phyloP scores from a whole-genome alignment of 1,139 yeast genomes.

The Hansenula lynferdii region DNA sequence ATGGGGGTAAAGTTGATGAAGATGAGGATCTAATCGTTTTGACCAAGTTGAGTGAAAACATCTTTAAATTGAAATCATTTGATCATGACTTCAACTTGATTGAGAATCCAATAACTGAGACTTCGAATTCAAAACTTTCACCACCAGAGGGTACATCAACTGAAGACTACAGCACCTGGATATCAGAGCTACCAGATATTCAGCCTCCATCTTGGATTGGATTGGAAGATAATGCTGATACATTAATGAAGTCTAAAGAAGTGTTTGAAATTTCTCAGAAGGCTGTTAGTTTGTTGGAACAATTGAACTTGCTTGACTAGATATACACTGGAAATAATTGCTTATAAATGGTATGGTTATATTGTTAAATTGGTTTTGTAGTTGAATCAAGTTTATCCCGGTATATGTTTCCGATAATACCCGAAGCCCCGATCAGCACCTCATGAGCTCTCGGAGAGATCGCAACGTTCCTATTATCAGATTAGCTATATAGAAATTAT shows the following conservation, averaged over 20 bases:
- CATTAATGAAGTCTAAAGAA: slow-evolving; percentile 5
- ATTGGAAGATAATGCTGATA: slow-evolving; percentile 40
- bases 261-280: slow-evolving; percentile 4
- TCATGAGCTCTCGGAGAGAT: too few relatives aligned
- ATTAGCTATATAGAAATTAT: too few relatives aligned
- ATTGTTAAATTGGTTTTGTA: too few relatives aligned
- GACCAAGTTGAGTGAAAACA: slow-evolving; percentile 22
- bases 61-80: slow-evolving; percentile 33
- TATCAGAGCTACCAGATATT: slow-evolving; percentile 46
- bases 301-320: too few relatives aligned
- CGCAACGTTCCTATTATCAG: too few relatives aligned
- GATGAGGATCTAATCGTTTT: slow-evolving; percentile 36
- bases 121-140: slow-evolving; percentile 20
- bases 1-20: slow-evolving; percentile 70
- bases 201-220: slow-evolving; percentile 66
- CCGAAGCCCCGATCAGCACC: too few relatives aligned
- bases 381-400: too few relatives aligned
- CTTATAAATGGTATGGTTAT: too few relatives aligned
- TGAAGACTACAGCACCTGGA: slow-evolving; percentile 46
- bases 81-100: slow-evolving; percentile 33
- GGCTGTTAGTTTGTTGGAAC: slow-evolving; percentile 2
- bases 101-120: slow-evolving; percentile 23
- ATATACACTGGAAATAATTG: too few relatives aligned
- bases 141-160: slow-evolving; percentile 46
- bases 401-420: too few relatives aligned